These are phyloP conservation scores for Alnus rubra DNA, from an alignment of 306 rosid species.

Conservation along the genomic window DNA sequence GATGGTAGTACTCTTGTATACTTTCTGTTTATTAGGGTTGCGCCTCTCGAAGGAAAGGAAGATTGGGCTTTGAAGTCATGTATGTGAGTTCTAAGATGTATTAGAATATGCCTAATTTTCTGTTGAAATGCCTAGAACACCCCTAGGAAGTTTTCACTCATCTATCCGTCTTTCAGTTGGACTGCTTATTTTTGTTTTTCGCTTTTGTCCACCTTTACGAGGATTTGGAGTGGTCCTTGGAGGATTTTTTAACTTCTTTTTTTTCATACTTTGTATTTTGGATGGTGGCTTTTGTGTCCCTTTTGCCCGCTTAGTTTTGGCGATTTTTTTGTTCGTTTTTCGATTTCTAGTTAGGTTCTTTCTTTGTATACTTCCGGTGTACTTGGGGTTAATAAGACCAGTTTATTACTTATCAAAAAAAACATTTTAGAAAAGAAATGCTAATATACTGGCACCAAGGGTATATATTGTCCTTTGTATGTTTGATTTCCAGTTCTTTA, in stretches of 20 bases:
- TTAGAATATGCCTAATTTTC: background rate
- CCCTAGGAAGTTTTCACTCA: background rate
- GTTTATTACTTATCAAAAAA: too few species aligned
- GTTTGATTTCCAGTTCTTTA: constrained; percentile 26
- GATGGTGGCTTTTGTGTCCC: too few species aligned
- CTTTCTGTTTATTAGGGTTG: background rate
- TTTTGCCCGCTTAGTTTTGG: too few species aligned
- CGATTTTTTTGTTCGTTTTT: too few species aligned
- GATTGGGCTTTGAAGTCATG: background rate
- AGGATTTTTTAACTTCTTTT: too few species aligned
- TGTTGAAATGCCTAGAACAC: background rate
- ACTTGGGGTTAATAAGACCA: too few species aligned
- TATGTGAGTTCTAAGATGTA: background rate
- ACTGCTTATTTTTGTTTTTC: background rate
- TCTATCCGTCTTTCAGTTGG: background rate
- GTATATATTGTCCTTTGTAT: background rate
- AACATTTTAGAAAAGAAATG: background rate
- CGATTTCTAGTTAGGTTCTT: too few species aligned
- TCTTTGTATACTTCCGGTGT: too few species aligned
- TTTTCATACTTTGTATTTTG: too few species aligned
- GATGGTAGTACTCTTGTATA: background rate
- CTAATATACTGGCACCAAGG: background rate
- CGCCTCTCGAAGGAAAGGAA: background rate
- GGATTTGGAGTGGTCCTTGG: too few species aligned
- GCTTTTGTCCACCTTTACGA: background rate